Conservation (phyloP, 441 rosid species). For the Metrosideros polymorpha region DNA sequence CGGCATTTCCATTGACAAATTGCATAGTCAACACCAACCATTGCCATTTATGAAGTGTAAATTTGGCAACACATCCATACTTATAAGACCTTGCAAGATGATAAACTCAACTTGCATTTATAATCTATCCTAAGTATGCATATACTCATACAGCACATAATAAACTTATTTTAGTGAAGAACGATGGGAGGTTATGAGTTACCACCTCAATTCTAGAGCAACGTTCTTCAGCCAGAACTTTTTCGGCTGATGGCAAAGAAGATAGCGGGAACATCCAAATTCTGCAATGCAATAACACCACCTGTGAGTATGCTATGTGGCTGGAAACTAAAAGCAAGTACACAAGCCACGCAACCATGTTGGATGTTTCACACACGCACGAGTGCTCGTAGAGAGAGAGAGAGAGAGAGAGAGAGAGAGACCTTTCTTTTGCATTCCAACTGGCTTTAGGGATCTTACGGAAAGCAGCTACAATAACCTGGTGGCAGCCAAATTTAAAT, state of each 20-base stretch:
- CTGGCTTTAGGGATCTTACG: slow-evolving; percentile 76
- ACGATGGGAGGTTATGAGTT: not conserved
- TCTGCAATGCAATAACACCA: slow-evolving; percentile 31
- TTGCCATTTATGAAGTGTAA: not conserved
- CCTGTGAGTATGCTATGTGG: not conserved
- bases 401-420: not conserved
- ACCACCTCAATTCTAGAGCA: slow-evolving; percentile 58
- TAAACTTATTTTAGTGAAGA: not conserved
- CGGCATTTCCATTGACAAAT: not conserved
- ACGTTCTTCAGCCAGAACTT: slow-evolving; percentile 30
- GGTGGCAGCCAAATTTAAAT: not conserved
- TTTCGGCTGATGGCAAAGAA: slow-evolving; percentile 67
- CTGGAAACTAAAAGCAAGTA: slow-evolving; percentile 8
- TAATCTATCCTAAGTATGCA: not conserved
- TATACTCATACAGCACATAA: not conserved
- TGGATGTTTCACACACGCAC: not conserved
- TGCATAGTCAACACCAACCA: not conserved
- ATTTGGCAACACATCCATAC: not conserved
- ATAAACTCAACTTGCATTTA: not conserved
- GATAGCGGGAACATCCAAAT: slow-evolving; percentile 76
- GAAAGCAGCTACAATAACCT: slow-evolving; percentile 68
- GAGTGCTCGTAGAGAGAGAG: not conserved
- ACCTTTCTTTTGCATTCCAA: slow-evolving; percentile 97
- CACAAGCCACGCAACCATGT: not conserved
- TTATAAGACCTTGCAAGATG: not conserved